phyloP scores from a whole-genome alignment of 1,284 basidiomycete species.

The Melampsora americana region DNA sequence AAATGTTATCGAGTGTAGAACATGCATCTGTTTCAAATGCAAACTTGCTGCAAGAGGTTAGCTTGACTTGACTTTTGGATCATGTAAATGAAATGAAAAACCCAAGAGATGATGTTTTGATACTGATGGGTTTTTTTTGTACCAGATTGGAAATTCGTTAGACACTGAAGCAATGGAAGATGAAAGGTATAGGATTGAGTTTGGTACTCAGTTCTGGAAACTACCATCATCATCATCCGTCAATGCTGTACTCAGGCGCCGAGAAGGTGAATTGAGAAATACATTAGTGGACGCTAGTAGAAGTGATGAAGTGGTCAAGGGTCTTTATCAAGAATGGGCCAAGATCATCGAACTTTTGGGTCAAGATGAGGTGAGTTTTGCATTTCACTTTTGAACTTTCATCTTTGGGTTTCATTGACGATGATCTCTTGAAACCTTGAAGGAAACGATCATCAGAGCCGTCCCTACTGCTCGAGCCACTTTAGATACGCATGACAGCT shows the following conservation, averaged over 20 bases:
- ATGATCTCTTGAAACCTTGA: not conserved
- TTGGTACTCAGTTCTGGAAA: conserved; percentile 57
- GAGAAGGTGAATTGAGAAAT: conserved; percentile 67
- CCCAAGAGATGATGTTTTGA: conserved; percentile 41
- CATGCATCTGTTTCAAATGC: conserved; percentile 66
- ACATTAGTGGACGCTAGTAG: conserved; percentile 70
- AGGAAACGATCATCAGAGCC: conserved; percentile 30
- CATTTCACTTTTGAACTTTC: not conserved
- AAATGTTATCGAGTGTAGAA: conserved; percentile 70
- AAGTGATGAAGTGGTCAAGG: conserved; percentile 71
- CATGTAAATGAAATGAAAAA: not conserved
- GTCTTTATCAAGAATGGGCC: conserved; percentile 85
- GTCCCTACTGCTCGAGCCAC: conserved; percentile 3
- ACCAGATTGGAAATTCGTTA: conserved; percentile 59
- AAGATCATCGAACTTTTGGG: conserved; percentile 65
- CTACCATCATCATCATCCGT: conserved; percentile 71
- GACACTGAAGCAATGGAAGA: conserved; percentile 87
- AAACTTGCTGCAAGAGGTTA: conserved; percentile 71
- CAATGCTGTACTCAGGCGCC: conserved; percentile 69
- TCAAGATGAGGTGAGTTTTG: conserved; percentile 43
- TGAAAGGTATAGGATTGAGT: conserved; percentile 61
- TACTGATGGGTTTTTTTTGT: not conserved
- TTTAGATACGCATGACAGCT: not conserved
- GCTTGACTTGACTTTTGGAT: not conserved
- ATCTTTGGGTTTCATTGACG: not conserved